phyloP scores from a whole-genome alignment of 257 asterid species.

The Mitragyna speciosa region DNA sequence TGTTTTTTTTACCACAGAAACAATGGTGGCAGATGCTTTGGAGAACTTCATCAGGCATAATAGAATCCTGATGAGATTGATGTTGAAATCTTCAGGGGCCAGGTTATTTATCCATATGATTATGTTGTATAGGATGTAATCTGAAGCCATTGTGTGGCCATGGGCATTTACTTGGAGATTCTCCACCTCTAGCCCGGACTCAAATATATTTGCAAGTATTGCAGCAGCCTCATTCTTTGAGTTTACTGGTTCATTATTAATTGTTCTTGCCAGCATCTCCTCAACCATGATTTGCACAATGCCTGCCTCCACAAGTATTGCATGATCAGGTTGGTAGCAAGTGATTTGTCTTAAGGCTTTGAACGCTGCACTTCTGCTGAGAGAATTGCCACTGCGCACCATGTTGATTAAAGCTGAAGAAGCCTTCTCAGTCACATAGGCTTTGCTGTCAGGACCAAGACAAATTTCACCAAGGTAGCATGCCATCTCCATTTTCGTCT shows the following conservation, averaged over 20 bases:
- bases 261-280: conserved; percentile 56
- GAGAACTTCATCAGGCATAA: conserved; percentile 56
- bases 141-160: conserved; percentile 69
- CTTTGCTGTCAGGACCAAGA: conserved; percentile 53
- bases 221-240: conserved; percentile 60
- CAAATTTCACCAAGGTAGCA: conserved; percentile 56
- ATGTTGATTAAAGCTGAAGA: conserved; percentile 67
- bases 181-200: conserved; percentile 56
- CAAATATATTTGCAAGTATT: conserved; percentile 69
- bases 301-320: conserved; percentile 56
- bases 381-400: conserved; percentile 48
- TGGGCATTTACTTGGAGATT: conserved; percentile 46
- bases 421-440: conserved; percentile 59
- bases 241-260: conserved; percentile 42
- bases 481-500: conserved; percentile 65
- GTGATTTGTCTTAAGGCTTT: conserved; percentile 67
- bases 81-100: conserved; percentile 55
- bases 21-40: conserved; percentile 49
- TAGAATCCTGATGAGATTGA: conserved; percentile 57
- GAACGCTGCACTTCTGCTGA: conserved; percentile 62
- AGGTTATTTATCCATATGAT: conserved; percentile 45
- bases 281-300: conserved; percentile 56
- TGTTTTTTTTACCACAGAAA: conserved; percentile 68
- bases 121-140: conserved; percentile 62
- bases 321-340: conserved; percentile 46